Evolutionary conservation across 2,329 filamentous ascomycete genomes (phyloP), one percentile per base, ranked within the genome.

Genomic region (Colletotrichum chrysophilum): DNA sequence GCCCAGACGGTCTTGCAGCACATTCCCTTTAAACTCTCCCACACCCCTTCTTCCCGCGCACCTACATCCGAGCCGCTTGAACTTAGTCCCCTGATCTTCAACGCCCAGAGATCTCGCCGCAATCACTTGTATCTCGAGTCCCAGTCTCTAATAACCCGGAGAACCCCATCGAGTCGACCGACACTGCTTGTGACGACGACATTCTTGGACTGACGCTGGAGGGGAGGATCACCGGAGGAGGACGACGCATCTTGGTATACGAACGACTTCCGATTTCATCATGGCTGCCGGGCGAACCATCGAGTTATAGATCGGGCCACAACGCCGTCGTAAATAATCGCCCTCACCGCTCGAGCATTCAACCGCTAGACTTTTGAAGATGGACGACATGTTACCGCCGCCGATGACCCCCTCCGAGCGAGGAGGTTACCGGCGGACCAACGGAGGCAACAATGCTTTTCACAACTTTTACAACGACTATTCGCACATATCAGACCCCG

Each of bases 391-490:
- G 80, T 81, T 87, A 30, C 85, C 86, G 38, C 85, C 87, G 77
- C 84, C 87, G 62, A 84, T 84, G 80, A 82, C 80, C 36, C 80
- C 84, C 62, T 70, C 76, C 62, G 78, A 79, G 58, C 81, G 81
- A 72, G 81, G 82, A 74, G 81, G 82, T 48, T 18, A 70, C 38
- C 70, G 71, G 30, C 85, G 85, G 71, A 93, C 91, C 2, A 86
- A 87, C 69, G 92, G 92, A 78, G 92, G 92, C 74, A 94, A 94
- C 81, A 89, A 90, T 76, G 93, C 93, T 58, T 94, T 94, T 82
- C 92, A 94, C 85, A 94, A 94, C 83, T 95, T 94, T 83, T 91
- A 93, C 86, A 94, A 94, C 81, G 92, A 94, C 82, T 94, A 85
- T 79, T 90, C 88, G 9, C 90, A 92, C 78, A 90, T 93, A 38